Conservation (phyloP, 2,329 filamentous ascomycete species). For the Pseudogymnoascus sp. region DNA sequence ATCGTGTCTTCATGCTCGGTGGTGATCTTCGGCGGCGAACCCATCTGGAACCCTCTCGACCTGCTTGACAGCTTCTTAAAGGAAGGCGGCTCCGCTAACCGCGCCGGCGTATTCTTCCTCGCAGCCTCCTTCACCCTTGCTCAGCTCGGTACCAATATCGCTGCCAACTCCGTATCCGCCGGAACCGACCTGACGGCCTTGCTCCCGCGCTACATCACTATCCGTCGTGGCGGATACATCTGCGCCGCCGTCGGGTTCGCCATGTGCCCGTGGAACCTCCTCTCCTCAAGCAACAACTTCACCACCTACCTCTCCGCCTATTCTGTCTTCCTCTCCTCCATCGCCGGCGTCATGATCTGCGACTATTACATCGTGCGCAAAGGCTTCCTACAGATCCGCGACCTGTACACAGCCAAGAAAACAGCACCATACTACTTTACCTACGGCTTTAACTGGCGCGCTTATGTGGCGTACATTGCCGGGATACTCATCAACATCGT, state of each 20-base stretch:
- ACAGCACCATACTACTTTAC: constrained; percentile 65
- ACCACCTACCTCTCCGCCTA: constrained; percentile 88
- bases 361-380: constrained; percentile 84
- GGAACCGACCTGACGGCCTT: constrained; percentile 71
- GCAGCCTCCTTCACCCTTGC: constrained; percentile 63
- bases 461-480: constrained; percentile 70
- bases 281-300: constrained; percentile 69
- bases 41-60: constrained; percentile 66
- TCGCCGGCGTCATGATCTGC: constrained; percentile 80
- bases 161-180: constrained; percentile 76
- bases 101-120: constrained; percentile 70
- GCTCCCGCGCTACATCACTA: constrained; percentile 70
- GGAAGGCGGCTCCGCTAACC: constrained; percentile 57
- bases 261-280: constrained; percentile 80
- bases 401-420: constrained; percentile 65
- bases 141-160: constrained; percentile 79
- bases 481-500: constrained; percentile 88
- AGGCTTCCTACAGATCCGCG: constrained; percentile 69
- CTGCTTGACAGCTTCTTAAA: constrained; percentile 59
- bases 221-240: constrained; percentile 78
- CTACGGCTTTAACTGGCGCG: constrained; percentile 71
- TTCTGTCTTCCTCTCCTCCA: constrained; percentile 86
- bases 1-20: constrained; percentile 65
- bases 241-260: constrained; percentile 70
- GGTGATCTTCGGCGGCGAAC: constrained; percentile 52